Percentiles rank a stretch among this genome's conserved stretches.
Conservation (phyloP, 2,329 filamentous ascomycete species). For the Aspergillus candidus region DNA sequence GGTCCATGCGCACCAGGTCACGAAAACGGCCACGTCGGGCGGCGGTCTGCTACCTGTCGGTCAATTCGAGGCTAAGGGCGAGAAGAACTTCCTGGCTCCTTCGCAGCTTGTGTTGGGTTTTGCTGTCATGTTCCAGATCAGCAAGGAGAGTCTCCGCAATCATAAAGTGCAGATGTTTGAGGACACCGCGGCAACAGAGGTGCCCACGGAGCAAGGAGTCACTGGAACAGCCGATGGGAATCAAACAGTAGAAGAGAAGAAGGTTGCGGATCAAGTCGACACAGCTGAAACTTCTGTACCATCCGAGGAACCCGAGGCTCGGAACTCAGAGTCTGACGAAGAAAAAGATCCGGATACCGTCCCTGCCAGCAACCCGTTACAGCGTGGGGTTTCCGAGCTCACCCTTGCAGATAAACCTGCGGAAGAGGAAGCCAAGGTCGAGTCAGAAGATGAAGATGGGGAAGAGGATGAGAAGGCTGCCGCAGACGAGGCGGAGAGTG, state of each 20-base stretch:
- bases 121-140: slow-evolving; percentile 80
- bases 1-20: slow-evolving; percentile 85
- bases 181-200: slow-evolving; percentile 17
- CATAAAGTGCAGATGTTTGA: slow-evolving; percentile 68
- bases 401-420: slow-evolving; percentile 19
- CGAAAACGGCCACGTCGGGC: slow-evolving; percentile 65
- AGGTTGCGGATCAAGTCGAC: slow-evolving; percentile 19
- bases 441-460: slow-evolving; percentile 37
- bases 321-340: slow-evolving; percentile 17
- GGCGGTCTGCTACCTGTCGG: slow-evolving; percentile 77
- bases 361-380: slow-evolving; percentile 14
- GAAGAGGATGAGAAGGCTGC: slow-evolving; percentile 6
- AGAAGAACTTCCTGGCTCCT: slow-evolving; percentile 87
- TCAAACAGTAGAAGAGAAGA: slow-evolving; percentile 27
- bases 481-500: slow-evolving; percentile 9
- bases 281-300: slow-evolving; percentile 17
- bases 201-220: slow-evolving; percentile 17
- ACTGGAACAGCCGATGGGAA: slow-evolving; percentile 20
- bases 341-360: slow-evolving; percentile 11
- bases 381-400: slow-evolving; percentile 12
- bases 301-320: slow-evolving; percentile 19
- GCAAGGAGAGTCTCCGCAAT: slow-evolving; percentile 74
- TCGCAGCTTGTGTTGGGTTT: slow-evolving; percentile 83
- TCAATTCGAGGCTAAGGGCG: slow-evolving; percentile 72
- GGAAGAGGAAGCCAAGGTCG: slow-evolving; percentile 22